These are phyloP conservation scores for Saccharum hybrid DNA, from an alignment of 202 grass and related monocot species.

Conservation along the genomic window DNA sequence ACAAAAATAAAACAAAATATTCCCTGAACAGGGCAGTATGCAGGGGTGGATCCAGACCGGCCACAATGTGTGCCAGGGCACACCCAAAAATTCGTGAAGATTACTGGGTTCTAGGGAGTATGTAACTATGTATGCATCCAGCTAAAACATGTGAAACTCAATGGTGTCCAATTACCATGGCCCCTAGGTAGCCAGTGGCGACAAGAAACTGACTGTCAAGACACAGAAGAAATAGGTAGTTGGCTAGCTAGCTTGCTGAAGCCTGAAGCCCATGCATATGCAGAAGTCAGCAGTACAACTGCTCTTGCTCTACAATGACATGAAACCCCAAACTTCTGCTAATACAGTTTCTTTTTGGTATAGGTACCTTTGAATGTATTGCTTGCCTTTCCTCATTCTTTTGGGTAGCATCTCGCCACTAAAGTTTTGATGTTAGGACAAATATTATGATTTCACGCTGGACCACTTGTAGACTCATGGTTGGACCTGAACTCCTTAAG, in stretches of 20 bases:
- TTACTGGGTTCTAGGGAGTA: neutral
- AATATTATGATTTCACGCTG: neutral
- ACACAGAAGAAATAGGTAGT: neutral
- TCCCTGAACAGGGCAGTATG: slow-evolving; percentile 20
- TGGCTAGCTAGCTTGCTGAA: neutral
- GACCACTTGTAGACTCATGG: neutral
- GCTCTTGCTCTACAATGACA: neutral
- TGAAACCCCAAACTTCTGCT: neutral
- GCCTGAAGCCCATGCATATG: too few species aligned
- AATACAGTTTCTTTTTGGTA: neutral
- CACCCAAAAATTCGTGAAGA: neutral
- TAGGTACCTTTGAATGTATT: neutral
- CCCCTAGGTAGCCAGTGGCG: neutral
- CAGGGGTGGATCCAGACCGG: neutral
- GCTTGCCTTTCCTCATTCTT: neutral
- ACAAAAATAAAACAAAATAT: slow-evolving; percentile 35
- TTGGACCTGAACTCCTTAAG: neutral
- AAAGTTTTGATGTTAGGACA: neutral
- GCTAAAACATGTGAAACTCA: neutral
- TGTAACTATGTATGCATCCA: neutral
- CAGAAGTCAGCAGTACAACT: too few species aligned
- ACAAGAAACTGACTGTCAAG: neutral
- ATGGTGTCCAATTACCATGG: neutral
- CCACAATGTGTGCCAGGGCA: neutral
- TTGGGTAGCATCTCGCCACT: neutral